Conservation (phyloP, 176 grass and related monocot species). For the Eleusine coracana region DNA sequence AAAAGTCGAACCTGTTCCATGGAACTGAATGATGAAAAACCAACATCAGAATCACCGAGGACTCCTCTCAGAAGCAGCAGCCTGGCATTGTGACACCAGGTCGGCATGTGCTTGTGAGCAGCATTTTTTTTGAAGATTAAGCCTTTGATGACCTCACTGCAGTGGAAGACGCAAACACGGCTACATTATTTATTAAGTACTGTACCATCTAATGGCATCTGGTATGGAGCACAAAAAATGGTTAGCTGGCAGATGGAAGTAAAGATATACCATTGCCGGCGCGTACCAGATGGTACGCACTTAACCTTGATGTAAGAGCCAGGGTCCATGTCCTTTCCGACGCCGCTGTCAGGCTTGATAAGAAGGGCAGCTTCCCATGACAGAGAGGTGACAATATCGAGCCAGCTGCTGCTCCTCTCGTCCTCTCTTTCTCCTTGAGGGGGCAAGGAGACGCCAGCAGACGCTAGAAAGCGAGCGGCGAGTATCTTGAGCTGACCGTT, state of each 20-base stretch:
- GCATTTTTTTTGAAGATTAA: slow-evolving; percentile 76
- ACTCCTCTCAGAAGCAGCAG: slow-evolving; percentile 68
- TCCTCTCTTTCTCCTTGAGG: slow-evolving; percentile 3
- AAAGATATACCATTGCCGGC: slow-evolving; percentile 37
- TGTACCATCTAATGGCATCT: too few relatives aligned
- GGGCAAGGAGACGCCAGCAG: slow-evolving; percentile 40
- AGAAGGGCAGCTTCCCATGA: slow-evolving; percentile 74
- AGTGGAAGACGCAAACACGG: neutral
- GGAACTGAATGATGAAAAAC: slow-evolving; percentile 75
- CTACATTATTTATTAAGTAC: slow-evolving; percentile 38
- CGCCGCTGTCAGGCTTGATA: slow-evolving; percentile 60
- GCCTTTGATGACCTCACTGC: slow-evolving; percentile 70
- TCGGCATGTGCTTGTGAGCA: slow-evolving; percentile 90
- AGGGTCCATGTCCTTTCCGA: slow-evolving; percentile 73
- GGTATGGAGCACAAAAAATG: too few relatives aligned
- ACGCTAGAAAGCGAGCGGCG: slow-evolving; percentile 59
- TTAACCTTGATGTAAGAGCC: slow-evolving; percentile 72
- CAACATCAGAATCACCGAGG: slow-evolving; percentile 65
- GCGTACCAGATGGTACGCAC: slow-evolving; percentile 56
- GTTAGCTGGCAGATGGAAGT: too few relatives aligned
- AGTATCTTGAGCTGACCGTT: slow-evolving; percentile 66
- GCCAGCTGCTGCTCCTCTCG: slow-evolving; percentile 38
- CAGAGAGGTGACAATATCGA: slow-evolving; percentile 54
- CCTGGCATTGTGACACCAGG: slow-evolving; percentile 68
- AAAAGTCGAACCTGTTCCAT: slow-evolving; percentile 60